phyloP scores from a whole-genome alignment of 331 rosid genomes.

The Stylosanthes scabra region DNA sequence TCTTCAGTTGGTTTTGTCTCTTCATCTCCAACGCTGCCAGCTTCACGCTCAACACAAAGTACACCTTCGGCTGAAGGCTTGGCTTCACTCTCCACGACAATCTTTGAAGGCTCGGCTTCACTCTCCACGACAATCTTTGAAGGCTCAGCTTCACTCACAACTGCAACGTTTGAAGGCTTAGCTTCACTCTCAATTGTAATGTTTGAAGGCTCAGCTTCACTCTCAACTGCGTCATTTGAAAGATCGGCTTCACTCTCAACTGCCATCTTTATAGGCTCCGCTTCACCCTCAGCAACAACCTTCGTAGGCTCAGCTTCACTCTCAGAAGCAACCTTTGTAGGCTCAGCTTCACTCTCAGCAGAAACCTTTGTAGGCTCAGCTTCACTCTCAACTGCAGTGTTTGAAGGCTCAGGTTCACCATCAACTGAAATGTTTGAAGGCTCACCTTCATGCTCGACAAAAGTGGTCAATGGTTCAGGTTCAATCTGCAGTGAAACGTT shows the following conservation, averaged over 20 bases:
- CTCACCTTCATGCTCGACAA: conserved; percentile 11
- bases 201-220: conserved; percentile 21
- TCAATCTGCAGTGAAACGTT: neutral
- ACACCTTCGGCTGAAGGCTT: conserved; percentile 14
- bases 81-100: conserved; percentile 19
- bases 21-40: conserved; percentile 42
- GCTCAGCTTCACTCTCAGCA: conserved; percentile 13
- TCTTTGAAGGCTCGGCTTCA: conserved; percentile 23
- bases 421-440: neutral
- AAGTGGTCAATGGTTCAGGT: neutral
- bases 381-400: neutral
- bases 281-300: conserved; percentile 6
- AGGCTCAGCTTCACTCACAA: conserved; percentile 27
- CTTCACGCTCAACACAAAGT: conserved; percentile 26
- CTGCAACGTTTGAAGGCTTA: conserved; percentile 6
- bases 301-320: conserved; percentile 23
- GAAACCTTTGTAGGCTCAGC: conserved; percentile 6
- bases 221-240: neutral
- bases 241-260: conserved; percentile 24
- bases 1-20: conserved; percentile 44
- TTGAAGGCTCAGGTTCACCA: conserved; percentile 23
- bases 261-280: conserved; percentile 15
- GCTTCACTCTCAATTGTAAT: conserved; percentile 3
- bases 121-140: neutral
- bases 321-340: neutral